These are phyloP conservation scores for Sphaceloma murrayae DNA, from an alignment of 2,329 filamentous ascomycete species.

Conservation along the genomic window DNA sequence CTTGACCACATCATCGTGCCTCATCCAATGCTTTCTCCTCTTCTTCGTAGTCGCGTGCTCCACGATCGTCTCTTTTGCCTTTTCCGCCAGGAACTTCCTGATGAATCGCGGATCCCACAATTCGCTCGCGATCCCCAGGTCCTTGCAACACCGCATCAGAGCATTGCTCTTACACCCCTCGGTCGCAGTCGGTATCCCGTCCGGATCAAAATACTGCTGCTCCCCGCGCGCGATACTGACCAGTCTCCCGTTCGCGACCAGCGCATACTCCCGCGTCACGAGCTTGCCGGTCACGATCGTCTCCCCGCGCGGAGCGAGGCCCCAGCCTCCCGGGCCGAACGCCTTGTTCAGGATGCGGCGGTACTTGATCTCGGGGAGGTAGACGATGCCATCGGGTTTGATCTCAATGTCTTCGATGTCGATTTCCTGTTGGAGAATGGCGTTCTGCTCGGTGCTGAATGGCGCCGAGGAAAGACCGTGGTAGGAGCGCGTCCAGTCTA, in stretches of 20 bases:
- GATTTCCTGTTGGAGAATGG: constrained; percentile 59
- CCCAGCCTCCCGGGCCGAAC: constrained; percentile 94
- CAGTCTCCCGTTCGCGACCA: constrained; percentile 77
- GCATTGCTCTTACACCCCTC: constrained; percentile 98
- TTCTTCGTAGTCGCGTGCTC: constrained; percentile 83
- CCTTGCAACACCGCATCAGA: constrained; percentile 96
- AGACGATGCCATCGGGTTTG: constrained; percentile 94
- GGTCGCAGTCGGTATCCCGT: constrained; percentile 84
- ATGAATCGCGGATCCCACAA: constrained; percentile 95
- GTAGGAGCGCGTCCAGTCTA: constrained; percentile 79
- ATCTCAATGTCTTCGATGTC: constrained; percentile 76
- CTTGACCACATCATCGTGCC: constrained; percentile 67
- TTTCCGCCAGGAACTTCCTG: constrained; percentile 63
- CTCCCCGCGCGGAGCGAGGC: constrained; percentile 77
- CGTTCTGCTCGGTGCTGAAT: constrained; percentile 60
- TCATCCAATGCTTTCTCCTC: constrained; percentile 75
- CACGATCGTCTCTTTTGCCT: constrained; percentile 75
- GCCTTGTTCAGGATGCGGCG: constrained; percentile 77
- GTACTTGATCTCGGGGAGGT: constrained; percentile 97
- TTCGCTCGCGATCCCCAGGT: constrained; percentile 86
- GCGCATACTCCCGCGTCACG: constrained; percentile 83
- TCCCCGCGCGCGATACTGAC: constrained; percentile 89
- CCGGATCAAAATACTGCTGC: constrained; percentile 82
- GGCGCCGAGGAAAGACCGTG: constrained; percentile 63
- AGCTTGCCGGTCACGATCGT: constrained; percentile 72